phyloP scores from a whole-genome alignment of 2,329 filamentous ascomycete species.

The Lecanicillium sp. region DNA sequence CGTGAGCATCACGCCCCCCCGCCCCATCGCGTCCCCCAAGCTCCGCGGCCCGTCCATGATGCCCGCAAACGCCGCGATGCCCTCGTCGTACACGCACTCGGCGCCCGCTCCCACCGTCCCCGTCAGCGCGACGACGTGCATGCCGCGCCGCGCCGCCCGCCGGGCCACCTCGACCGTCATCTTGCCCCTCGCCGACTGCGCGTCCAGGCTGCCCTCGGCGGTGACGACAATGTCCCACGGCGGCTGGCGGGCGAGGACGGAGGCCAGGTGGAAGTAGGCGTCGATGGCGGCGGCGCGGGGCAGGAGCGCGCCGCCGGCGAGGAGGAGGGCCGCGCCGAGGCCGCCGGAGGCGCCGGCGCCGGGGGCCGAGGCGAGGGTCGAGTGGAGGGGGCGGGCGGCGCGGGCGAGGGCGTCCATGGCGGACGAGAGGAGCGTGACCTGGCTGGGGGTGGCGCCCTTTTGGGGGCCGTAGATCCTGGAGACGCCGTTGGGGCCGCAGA shows the following conservation, averaged over 20 bases:
- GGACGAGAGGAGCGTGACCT: slow-evolving; percentile 35
- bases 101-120: slow-evolving; percentile 28
- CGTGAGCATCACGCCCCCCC: neutral
- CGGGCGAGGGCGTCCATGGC: slow-evolving; percentile 38
- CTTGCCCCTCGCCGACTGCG: slow-evolving; percentile 45
- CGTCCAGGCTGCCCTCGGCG: slow-evolving; percentile 46
- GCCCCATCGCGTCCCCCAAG: neutral
- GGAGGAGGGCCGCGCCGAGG: slow-evolving; percentile 43
- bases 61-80: neutral
- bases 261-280: slow-evolving; percentile 43
- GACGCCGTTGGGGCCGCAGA: slow-evolving; percentile 43
- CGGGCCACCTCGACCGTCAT: slow-evolving; percentile 47
- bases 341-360: slow-evolving; percentile 48
- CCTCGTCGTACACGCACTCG: neutral
- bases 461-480: slow-evolving; percentile 46
- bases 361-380: slow-evolving; percentile 31
- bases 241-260: slow-evolving; percentile 38
- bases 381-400: slow-evolving; percentile 28
- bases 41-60: neutral
- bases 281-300: slow-evolving; percentile 44
- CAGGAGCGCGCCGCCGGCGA: slow-evolving; percentile 40
- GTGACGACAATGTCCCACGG: slow-evolving; percentile 45
- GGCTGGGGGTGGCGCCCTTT: slow-evolving; percentile 40
- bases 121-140: slow-evolving; percentile 34
- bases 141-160: slow-evolving; percentile 38